Base-by-base conservation (phyloP, 257 asterid genomes). In the Ilex asprella region DNA sequence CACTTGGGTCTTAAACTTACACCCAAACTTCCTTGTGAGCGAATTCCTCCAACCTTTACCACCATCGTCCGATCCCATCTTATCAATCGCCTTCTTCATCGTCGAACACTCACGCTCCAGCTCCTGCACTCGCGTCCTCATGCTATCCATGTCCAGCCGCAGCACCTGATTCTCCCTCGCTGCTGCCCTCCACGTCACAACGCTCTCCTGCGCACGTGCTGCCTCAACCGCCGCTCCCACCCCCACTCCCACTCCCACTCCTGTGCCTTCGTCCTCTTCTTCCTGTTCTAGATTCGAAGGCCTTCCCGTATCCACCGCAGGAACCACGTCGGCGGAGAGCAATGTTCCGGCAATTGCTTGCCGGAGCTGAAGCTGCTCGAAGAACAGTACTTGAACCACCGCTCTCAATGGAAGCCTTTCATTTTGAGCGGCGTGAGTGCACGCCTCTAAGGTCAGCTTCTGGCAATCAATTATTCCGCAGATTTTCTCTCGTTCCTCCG, bases 351-450 rank as follows among this genome's bases (percentile, higher is more conserved):
- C 86, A 0, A 92, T 92, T 47, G 96, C 94, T 52, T 87, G 97
- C 63, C 99, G 95, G 75, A 93, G 97, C 80, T 89, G 99, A n/a
- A 89, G 86, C 66, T 93, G 99, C 86, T 93, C 99, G 73, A 87
- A 89, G 56, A 93, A 93, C 30, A 93, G 73, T 54, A 93, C 99
- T 72, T 93, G 96, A 59, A 93, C 97, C 67, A 93, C 95, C 31
- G 97, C 94, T 58, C 97, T 66, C 32, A 93, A 83, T 32, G 99
- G 99, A 56, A 93, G 84, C 64, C 99, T 82, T 80, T 93, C 95
- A 59, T 93, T 93, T 74, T 89, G 97, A 5, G 99, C 99, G 1
- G 97, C 97, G 79, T 93, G 99, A 10, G 97, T 89, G 76, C 97
- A 93, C 39, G 97, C 99, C 50, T 93, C 99, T 16, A 89, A 16